A percentile compares a stretch with the other conserved stretches of the same genome.
Conservation (phyloP, 1,139 yeast genomes). For the Yamadazyma membranifaciens region DNA sequence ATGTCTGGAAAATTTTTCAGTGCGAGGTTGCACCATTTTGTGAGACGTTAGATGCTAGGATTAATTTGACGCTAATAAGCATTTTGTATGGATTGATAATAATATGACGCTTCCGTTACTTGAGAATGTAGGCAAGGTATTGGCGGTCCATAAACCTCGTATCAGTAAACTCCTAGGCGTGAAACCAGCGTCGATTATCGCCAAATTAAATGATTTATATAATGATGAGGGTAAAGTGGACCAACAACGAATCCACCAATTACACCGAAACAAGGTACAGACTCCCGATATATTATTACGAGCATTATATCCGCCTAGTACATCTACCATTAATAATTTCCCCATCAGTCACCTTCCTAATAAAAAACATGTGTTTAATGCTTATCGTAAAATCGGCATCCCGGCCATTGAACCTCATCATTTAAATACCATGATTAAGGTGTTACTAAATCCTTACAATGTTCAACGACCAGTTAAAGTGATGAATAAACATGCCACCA, state of each 20-base stretch:
- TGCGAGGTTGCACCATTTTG: slow-evolving; percentile 3
- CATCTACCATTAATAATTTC: not conserved
- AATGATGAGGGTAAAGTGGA: slow-evolving; percentile 5
- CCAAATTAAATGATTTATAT: slow-evolving; percentile 5
- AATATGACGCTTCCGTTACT: not conserved
- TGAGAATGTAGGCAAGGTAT: not conserved
- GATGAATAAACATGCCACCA: slow-evolving; percentile 5
- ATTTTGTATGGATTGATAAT: no score
- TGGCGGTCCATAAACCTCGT: not conserved
- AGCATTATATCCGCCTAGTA: slow-evolving; percentile 2
- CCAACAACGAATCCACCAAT: not conserved
- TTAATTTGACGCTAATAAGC: no score
- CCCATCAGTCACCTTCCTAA: not conserved
- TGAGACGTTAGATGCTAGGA: not conserved
- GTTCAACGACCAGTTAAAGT: slow-evolving; percentile 11
- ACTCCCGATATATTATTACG: slow-evolving; percentile 5
- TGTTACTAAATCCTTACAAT: slow-evolving; percentile 18
- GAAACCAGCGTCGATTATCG: not conserved
- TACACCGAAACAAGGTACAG: not conserved
- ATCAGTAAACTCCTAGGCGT: slow-evolving; percentile 1
- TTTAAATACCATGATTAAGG: slow-evolving; percentile 35
- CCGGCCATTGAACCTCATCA: slow-evolving; percentile 23
- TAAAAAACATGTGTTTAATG: slow-evolving; percentile 4
- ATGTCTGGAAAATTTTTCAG: slow-evolving; percentile 6
- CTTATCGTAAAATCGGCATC: slow-evolving; percentile 6